Evolutionary conservation across 805 yeast genomes (phyloP).

Genomic region (Wilhelminamyces savonicus): DNA sequence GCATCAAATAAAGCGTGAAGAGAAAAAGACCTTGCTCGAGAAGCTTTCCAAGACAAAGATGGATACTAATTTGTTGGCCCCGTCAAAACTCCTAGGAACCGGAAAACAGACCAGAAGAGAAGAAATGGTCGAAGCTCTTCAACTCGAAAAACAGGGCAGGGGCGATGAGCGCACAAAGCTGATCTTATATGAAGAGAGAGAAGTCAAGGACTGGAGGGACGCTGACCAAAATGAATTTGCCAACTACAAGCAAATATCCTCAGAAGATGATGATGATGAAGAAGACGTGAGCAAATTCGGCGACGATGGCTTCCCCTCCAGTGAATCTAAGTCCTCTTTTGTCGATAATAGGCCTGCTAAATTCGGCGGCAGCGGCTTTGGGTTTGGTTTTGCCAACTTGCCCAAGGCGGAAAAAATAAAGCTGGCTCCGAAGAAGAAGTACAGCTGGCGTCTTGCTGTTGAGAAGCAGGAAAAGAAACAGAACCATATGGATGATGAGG

Average conservation of each 20-base stretch:
- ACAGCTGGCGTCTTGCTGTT: slow-evolving; percentile 59
- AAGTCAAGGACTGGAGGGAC: slow-evolving; percentile 50
- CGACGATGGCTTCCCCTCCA: slow-evolving; percentile 5
- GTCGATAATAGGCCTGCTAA: slow-evolving; percentile 66
- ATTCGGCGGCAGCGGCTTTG: slow-evolving; percentile 56
- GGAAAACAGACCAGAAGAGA: slow-evolving; percentile 66
- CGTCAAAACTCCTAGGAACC: slow-evolving; percentile 74
- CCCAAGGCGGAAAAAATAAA: slow-evolving; percentile 36
- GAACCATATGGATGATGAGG: slow-evolving; percentile 48
- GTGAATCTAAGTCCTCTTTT: slow-evolving; percentile 37
- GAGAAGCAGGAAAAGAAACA: slow-evolving; percentile 34
- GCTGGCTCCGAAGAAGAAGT: slow-evolving; percentile 39
- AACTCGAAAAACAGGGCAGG: slow-evolving; percentile 66
- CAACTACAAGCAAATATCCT: too few species aligned
- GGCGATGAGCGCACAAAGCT: slow-evolving; percentile 55
- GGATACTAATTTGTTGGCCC: slow-evolving; percentile 63
- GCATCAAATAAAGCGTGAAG: slow-evolving; percentile 84
- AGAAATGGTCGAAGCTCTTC: slow-evolving; percentile 67
- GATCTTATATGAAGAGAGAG: slow-evolving; percentile 64
- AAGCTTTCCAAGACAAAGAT: slow-evolving; percentile 64
- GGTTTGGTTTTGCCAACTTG: slow-evolving; percentile 61
- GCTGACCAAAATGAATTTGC: too few species aligned
- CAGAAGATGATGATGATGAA: slow-evolving; percentile 15
- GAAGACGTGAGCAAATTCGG: slow-evolving; percentile 13
- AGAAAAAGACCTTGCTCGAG: slow-evolving; percentile 68